phyloP scores from a whole-genome alignment of 2,329 filamentous ascomycete genomes.

The Trichoderma arundinaceum region DNA sequence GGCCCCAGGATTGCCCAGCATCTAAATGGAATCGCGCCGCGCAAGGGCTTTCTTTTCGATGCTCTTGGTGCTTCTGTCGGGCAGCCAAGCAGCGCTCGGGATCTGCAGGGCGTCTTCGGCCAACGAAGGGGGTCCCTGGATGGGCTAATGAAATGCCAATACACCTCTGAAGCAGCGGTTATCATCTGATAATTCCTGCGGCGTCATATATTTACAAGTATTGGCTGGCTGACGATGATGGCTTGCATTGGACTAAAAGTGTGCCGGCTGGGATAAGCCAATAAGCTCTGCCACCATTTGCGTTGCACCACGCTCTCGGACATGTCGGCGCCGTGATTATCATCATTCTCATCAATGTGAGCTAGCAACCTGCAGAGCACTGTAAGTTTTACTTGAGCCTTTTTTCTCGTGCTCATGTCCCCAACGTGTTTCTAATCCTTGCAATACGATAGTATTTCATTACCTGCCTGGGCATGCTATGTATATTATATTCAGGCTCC shows the following conservation, averaged over 20 bases:
- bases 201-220: background rate
- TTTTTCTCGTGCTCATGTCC: background rate
- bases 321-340: slow-evolving; percentile 7
- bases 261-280: slow-evolving; percentile 5
- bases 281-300: background rate
- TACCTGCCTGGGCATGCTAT: background rate
- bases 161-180: background rate
- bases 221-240: slow-evolving; percentile 9
- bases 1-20: background rate
- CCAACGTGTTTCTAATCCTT: background rate
- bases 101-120: background rate
- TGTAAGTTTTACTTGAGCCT: background rate
- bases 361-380: too few relatives aligned
- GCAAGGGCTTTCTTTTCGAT: background rate
- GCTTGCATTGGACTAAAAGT: slow-evolving; percentile 1
- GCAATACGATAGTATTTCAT: background rate
- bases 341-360: background rate
- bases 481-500: background rate
- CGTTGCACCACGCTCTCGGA: background rate
- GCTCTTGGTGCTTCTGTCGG: background rate
- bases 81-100: slow-evolving; percentile 24
- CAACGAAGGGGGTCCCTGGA: slow-evolving; percentile 3
- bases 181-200: slow-evolving; percentile 16
- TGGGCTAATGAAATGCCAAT: slow-evolving; percentile 8
- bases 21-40: slow-evolving; percentile 4